Base-by-base conservation (phyloP, 2,329 filamentous ascomycete species). In the Trichoderma sp. region DNA sequence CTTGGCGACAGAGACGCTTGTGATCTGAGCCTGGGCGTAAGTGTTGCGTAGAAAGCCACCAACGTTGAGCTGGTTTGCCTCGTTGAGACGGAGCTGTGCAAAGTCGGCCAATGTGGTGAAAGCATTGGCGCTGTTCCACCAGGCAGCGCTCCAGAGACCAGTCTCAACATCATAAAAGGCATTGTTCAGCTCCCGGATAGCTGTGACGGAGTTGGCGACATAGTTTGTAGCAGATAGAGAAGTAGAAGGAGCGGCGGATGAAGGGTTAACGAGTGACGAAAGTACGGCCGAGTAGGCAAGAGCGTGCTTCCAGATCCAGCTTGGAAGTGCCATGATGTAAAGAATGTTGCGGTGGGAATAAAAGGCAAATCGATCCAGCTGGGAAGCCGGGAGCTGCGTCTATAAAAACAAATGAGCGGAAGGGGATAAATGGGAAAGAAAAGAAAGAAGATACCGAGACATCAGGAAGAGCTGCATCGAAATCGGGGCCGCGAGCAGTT, bases 111-210 rank as follows among this genome's bases (percentile, higher is more conserved):
- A 80, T 3, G 85, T 86, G 0, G 90, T 92, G 72, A 93, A 82
- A 71, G 86, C 85, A 77, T 93, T 93, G 58, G 88, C 92, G 68
- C 87, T 86, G 77, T 93, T 92, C 92, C 92, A 94, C 92, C 92
- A 94, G 8, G 86, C 85, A 0, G 86, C 86, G 70, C 88, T 81
- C 89, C 90, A 93, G 14, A 92, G 82, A 4, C 92, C 91, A 1
- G 85, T 89, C 6, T 78, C 76, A 3, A 80, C 71, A 76, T 91
- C 86, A 79, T 93, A 93, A 86, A 88, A 93, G 18, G 79, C 74
- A 3, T 75, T 73, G 75, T 92, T 89, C 1, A 92, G 83, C 6
- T 84, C 78, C 28, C 26, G 32, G 36, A 73, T 73, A 43, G 71
- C 71, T 24, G 68, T 62, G 28, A 66, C 62, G 53, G 71, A 61